Percentiles rank a stretch among this genome's conserved stretches.
Evolutionary conservation across 495 filamentous ascomycete genomes (phyloP).

Genomic region (Neurospora sp.): DNA sequence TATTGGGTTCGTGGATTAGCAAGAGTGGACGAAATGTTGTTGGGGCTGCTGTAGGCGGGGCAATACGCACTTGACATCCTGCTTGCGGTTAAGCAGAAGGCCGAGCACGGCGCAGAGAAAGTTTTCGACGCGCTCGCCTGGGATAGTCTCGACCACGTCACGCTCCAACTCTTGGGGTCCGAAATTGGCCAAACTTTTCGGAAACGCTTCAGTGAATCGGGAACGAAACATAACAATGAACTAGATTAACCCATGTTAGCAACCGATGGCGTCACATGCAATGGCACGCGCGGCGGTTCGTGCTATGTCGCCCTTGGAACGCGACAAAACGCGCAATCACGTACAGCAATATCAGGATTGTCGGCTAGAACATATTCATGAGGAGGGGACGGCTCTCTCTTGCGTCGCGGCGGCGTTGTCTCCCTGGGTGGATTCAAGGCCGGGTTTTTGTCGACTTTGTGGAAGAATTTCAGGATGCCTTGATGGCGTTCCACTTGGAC

Average conservation of each 20-base stretch:
- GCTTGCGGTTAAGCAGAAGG: conserved; percentile 89
- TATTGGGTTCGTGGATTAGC: not conserved
- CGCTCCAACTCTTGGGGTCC: conserved; percentile 92
- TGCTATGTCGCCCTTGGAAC: conserved; percentile 21
- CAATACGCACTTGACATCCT: conserved; percentile 85
- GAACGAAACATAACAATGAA: conserved; percentile 97
- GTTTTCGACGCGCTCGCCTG: conserved; percentile 75
- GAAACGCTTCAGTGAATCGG: conserved; percentile 81
- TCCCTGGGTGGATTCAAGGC: conserved; percentile 26
- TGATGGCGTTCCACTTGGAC: conserved; percentile 37
- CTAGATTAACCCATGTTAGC: conserved; percentile 36
- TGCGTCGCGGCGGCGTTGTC: conserved; percentile 56
- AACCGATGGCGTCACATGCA: conserved; percentile 17
- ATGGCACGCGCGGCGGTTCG: conserved; percentile 29
- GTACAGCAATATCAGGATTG: conserved; percentile 78
- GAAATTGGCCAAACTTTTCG: conserved; percentile 74
- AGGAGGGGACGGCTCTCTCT: conserved; percentile 70
- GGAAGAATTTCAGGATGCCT: conserved; percentile 49
- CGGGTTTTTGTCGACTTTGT: conserved; percentile 34
- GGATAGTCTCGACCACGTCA: conserved; percentile 65
- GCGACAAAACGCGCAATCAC: conserved; percentile 30
- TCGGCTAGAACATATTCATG: conserved; percentile 85
- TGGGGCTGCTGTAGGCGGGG: conserved; percentile 4
- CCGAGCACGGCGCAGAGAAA: conserved; percentile 82
- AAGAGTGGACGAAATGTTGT: not conserved